A percentile compares a stretch with the other conserved stretches of the same genome.
Evolutionary conservation across 345 rosid genomes (phyloP).

Genomic region (Dimocarpus longan): DNA sequence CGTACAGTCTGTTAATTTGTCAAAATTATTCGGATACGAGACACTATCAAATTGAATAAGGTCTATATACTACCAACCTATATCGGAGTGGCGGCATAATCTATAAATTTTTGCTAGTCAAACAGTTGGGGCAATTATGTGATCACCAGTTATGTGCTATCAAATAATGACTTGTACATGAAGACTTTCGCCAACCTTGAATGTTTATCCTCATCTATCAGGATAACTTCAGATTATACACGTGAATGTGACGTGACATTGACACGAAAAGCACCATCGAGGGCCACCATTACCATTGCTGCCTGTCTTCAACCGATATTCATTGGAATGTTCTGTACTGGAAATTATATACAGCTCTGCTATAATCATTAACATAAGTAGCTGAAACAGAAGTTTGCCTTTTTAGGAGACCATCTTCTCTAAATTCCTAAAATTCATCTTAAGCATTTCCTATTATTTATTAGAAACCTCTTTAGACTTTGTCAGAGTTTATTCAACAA

Average conservation of each 20-base stretch:
- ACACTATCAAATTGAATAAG: too few relatives aligned
- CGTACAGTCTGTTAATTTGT: background rate
- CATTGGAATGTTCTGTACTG: background rate
- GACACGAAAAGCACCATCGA: background rate
- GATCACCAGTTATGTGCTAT: background rate
- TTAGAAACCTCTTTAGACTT: too few relatives aligned
- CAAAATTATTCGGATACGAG: background rate
- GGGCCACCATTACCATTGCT: background rate
- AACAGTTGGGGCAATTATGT: background rate
- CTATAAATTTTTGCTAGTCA: background rate
- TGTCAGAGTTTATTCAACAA: too few relatives aligned
- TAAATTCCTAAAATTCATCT: too few relatives aligned
- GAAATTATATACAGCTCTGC: too few relatives aligned
- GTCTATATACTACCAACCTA: too few relatives aligned
- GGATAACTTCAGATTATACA: constrained; percentile 19
- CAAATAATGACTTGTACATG: constrained; percentile 1
- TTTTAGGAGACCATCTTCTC: too few relatives aligned
- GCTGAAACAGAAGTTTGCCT: too few relatives aligned
- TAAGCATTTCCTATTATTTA: too few relatives aligned
- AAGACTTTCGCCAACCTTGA: constrained; percentile 22
- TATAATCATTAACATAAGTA: too few relatives aligned
- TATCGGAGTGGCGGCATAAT: too few relatives aligned
- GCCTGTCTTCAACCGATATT: constrained; percentile 3
- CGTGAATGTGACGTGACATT: constrained; percentile 16
- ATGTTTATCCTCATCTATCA: constrained; percentile 16